phyloP scores from a whole-genome alignment of 805 yeast species.

The Millerago galiae region DNA sequence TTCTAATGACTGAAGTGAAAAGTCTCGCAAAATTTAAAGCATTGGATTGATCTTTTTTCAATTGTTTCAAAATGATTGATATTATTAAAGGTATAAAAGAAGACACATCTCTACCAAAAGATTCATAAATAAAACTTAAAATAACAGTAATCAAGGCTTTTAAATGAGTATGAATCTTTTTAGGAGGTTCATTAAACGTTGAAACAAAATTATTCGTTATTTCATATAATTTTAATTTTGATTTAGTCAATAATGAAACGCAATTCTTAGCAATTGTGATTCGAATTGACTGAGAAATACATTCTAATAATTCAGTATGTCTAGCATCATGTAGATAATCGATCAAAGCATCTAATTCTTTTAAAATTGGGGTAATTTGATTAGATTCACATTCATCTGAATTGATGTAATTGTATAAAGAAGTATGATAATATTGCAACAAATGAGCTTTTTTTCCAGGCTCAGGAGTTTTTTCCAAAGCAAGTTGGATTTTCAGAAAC shows the following conservation, averaged over 20 bases:
- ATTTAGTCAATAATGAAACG: constrained; percentile 13
- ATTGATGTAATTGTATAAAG: constrained; percentile 8
- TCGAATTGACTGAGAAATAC: constrained; percentile 15
- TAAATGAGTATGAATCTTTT: constrained; percentile 21
- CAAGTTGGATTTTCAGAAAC: neutral
- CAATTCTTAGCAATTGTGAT: constrained; percentile 20
- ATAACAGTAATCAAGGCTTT: constrained; percentile 26
- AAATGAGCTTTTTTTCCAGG: neutral
- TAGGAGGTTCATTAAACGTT: constrained; percentile 17
- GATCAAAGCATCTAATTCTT: constrained; percentile 13
- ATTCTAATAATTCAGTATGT: constrained; percentile 9
- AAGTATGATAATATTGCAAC: constrained; percentile 7
- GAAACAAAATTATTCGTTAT: constrained; percentile 25
- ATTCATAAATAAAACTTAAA: constrained; percentile 26
- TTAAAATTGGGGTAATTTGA: constrained; percentile 2
- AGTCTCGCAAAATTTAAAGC: constrained; percentile 18
- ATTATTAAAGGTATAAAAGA: constrained; percentile 29
- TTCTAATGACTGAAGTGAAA: constrained; percentile 15
- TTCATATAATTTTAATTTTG: constrained; percentile 23
- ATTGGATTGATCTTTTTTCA: constrained; percentile 26
- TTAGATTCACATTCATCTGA: neutral
- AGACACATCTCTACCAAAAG: constrained; percentile 27
- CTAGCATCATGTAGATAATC: constrained; percentile 19
- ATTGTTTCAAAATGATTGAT: constrained; percentile 24
- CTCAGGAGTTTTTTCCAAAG: constrained; percentile 1